These are phyloP conservation scores for Colletotrichum orchidophilum DNA, from an alignment of 2,329 filamentous ascomycete species.

Conservation along the genomic window DNA sequence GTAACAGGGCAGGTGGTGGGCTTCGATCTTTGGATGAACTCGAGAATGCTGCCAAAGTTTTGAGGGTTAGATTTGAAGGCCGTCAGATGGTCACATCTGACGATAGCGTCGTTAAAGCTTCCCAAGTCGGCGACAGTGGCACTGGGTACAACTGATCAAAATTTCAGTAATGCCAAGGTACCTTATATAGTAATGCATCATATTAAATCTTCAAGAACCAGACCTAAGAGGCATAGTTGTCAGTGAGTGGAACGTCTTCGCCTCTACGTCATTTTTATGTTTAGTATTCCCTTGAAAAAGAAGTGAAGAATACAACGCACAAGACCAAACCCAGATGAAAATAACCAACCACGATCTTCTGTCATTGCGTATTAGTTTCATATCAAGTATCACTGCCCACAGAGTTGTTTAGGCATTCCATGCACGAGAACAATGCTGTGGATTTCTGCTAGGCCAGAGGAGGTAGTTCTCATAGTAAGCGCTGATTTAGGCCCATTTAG, in stretches of 20 bases:
- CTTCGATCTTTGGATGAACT: conserved; percentile 1
- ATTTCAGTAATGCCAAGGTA: too few species aligned
- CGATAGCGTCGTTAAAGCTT: not conserved
- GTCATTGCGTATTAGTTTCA: too few species aligned
- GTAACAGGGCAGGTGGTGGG: not conserved
- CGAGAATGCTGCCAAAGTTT: not conserved
- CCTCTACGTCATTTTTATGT: too few species aligned
- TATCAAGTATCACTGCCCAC: not conserved
- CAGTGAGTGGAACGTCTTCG: too few species aligned
- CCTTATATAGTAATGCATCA: too few species aligned
- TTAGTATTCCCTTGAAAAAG: too few species aligned
- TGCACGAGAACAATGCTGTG: not conserved
- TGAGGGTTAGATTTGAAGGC: not conserved
- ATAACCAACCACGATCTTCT: too few species aligned
- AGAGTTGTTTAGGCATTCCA: not conserved
- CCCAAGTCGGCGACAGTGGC: not conserved
- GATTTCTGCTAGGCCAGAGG: not conserved
- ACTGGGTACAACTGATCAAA: too few species aligned
- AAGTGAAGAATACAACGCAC: too few species aligned
- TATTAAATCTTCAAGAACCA: too few species aligned
- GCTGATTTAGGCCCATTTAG: not conserved
- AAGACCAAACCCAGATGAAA: too few species aligned
- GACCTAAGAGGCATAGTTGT: too few species aligned
- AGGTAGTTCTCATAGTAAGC: not conserved
- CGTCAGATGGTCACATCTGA: not conserved